Conservation (phyloP, 2,329 filamentous ascomycete genomes). For the Exserohilum rostratum region DNA sequence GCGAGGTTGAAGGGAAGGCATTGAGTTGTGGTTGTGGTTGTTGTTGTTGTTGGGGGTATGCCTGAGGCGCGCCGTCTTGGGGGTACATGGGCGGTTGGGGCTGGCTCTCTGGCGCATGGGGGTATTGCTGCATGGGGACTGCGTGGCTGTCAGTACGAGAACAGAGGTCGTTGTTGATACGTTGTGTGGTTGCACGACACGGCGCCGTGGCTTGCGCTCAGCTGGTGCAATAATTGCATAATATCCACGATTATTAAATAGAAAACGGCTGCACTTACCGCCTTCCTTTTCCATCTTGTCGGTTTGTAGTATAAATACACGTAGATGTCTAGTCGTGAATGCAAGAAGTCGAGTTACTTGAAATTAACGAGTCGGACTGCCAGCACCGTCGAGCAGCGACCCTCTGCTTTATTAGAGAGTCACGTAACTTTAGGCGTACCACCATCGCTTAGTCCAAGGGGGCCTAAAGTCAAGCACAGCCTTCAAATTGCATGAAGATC, state of each 20-base stretch:
- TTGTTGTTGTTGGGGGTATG: conserved; percentile 34
- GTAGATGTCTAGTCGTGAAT: too few relatives aligned
- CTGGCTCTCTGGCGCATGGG: conserved; percentile 39
- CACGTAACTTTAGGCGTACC: conserved; percentile 20
- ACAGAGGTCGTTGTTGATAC: neutral
- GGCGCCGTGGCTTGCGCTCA: neutral
- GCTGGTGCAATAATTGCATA: neutral
- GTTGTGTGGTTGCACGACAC: neutral
- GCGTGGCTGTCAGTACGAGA: conserved; percentile 19
- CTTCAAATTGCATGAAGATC: conserved; percentile 21
- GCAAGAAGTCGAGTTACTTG: neutral
- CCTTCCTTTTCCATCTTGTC: conserved; percentile 46
- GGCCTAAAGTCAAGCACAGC: conserved; percentile 26
- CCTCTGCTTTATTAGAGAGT: conserved; percentile 12
- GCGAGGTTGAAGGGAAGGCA: conserved; percentile 21
- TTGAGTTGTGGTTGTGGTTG: conserved; percentile 23
- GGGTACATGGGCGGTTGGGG: conserved; percentile 27
- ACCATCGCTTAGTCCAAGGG: conserved; percentile 14
- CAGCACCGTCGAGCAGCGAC: neutral
- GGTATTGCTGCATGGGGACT: conserved; percentile 49
- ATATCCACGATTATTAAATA: too few relatives aligned
- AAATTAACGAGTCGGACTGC: neutral
- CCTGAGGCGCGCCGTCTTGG: too few relatives aligned
- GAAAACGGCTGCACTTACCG: conserved; percentile 31
- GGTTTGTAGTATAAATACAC: neutral